phyloP scores from a whole-genome alignment of 257 asterid species.

The Nemophila menziesii region DNA sequence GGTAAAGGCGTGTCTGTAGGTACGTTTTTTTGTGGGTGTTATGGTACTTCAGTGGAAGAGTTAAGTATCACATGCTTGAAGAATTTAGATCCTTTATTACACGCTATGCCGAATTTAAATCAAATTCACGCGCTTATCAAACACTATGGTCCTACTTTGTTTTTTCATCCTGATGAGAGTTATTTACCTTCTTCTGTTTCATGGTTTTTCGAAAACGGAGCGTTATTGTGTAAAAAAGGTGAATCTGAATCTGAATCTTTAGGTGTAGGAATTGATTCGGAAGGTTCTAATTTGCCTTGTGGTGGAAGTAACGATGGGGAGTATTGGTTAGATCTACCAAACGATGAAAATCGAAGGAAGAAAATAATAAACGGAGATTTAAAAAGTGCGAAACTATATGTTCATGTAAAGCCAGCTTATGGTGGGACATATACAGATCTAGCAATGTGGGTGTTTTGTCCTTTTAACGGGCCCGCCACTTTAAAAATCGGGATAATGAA shows the following conservation, averaged over 20 bases:
- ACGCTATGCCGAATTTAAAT: constrained; percentile 73
- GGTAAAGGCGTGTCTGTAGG: constrained; percentile 70
- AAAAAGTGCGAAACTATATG: constrained; percentile 64
- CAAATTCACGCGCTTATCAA: constrained; percentile 57
- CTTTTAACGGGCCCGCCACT: constrained; percentile 83
- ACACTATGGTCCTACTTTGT: constrained; percentile 78
- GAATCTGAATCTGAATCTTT: constrained; percentile 18
- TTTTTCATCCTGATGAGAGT: constrained; percentile 69
- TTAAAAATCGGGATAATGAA: constrained; percentile 54
- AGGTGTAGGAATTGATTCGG: constrained; percentile 41
- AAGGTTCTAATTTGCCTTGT: constrained; percentile 63
- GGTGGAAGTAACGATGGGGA: constrained; percentile 69
- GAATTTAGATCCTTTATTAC: constrained; percentile 37
- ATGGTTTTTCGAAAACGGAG: constrained; percentile 77
- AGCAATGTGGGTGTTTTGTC: constrained; percentile 84
- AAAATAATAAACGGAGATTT: constrained; percentile 49
- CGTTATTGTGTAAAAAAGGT: constrained; percentile 34
- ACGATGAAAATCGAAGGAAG: constrained; percentile 30
- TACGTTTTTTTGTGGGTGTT: constrained; percentile 48
- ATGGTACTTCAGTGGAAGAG: constrained; percentile 29
- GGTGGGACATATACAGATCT: constrained; percentile 89
- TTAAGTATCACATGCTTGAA: constrained; percentile 55
- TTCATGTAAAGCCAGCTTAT: constrained; percentile 75
- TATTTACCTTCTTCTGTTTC: constrained; percentile 82
- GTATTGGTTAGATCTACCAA: constrained; percentile 80